These are phyloP conservation scores for Nakazawaea molendinolei DNA, from an alignment of 805 yeast species.

Conservation along the genomic window DNA sequence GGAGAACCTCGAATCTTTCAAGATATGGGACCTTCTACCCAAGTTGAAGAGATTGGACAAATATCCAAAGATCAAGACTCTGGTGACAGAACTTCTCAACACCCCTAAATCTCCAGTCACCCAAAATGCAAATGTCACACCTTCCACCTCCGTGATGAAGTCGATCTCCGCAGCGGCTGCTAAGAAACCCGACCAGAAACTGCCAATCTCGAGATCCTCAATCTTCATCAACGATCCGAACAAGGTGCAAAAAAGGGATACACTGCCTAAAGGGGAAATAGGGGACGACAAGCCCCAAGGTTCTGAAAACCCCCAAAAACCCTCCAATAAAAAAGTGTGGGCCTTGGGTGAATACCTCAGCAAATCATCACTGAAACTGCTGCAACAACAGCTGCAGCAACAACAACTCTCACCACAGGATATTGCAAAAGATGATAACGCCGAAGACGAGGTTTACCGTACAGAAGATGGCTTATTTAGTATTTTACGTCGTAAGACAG, in stretches of 20 bases:
- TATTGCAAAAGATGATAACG: background rate
- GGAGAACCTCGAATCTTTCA: constrained; percentile 1
- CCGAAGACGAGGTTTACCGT: background rate
- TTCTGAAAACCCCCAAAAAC: background rate
- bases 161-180: constrained; percentile 1
- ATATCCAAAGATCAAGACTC: constrained; percentile 2
- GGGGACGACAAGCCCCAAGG: background rate
- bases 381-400: background rate
- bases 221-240: constrained; percentile 9
- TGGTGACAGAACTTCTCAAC: constrained; percentile 1
- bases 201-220: constrained; percentile 1
- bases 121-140: background rate
- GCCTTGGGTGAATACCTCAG: constrained; percentile 1
- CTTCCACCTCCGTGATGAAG: constrained; percentile 5
- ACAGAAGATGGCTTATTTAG: constrained; percentile 2
- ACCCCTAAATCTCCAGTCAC: background rate
- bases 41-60: constrained; percentile 6
- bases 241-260: too few relatives aligned
- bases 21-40: constrained; percentile 3
- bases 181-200: background rate
- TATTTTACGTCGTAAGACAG: constrained; percentile 5
- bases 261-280: background rate
- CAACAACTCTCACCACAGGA: constrained; percentile 1
- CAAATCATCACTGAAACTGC: background rate
- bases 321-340: constrained; percentile 1